phyloP scores from a whole-genome alignment of 169 alveolate genomes.

The Plasmodium berghei region DNA sequence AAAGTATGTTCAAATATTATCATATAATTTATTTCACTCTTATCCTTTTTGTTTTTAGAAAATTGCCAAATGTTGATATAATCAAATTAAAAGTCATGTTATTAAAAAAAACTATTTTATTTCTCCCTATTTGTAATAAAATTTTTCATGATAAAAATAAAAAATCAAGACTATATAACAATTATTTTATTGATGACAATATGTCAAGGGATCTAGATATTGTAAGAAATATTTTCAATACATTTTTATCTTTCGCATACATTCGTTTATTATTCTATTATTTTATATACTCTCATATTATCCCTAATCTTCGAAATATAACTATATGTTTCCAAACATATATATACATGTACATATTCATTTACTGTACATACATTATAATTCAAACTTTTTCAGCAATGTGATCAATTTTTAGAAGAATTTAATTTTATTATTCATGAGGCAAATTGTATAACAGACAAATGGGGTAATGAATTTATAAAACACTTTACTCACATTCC shows the following conservation, averaged over 20 bases:
- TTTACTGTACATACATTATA: background rate
- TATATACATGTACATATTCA: background rate
- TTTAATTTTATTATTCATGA: conserved; percentile 43
- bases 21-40: background rate
- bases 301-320: background rate
- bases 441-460: conserved; percentile 51
- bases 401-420: conserved; percentile 65
- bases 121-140: conserved; percentile 68
- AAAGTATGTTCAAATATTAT: background rate
- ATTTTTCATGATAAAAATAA: conserved; percentile 72
- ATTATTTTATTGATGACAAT: conserved; percentile 64
- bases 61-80: conserved; percentile 37
- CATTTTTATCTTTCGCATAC: background rate
- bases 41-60: conserved; percentile 9
- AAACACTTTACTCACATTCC: background rate
- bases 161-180: conserved; percentile 48
- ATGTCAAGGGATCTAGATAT: conserved; percentile 65
- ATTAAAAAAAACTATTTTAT: conserved; percentile 59
- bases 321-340: background rate
- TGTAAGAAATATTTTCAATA: background rate
- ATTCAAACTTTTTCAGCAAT: conserved; percentile 17
- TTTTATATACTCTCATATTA: background rate
- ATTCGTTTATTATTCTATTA: background rate
- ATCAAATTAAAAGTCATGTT: conserved; percentile 54
- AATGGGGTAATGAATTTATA: conserved; percentile 45